A percentile compares a stretch with the other conserved stretches of the same genome.
Evolutionary conservation across 257 asterid genomes (phyloP).

Genomic region (Forsythia suspensa): DNA sequence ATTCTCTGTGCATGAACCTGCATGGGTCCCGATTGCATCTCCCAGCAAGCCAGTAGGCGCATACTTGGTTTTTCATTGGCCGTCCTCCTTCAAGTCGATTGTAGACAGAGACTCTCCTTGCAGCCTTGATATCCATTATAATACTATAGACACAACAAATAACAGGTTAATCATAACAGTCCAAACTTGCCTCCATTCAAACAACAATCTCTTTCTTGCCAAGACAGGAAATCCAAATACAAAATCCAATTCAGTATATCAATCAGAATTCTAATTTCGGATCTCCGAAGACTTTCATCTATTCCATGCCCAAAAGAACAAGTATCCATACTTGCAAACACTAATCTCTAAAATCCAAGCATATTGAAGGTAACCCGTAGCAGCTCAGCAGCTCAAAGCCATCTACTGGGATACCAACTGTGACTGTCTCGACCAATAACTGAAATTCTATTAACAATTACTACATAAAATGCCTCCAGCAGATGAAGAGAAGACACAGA

Average conservation of each 20-base stretch:
- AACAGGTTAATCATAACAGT: constrained; percentile 17
- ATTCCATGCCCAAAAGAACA: not conserved
- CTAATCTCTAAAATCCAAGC: not conserved
- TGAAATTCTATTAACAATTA: not conserved
- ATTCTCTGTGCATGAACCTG: constrained; percentile 37
- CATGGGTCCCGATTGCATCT: constrained; percentile 59
- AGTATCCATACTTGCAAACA: not conserved
- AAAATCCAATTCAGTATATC: not conserved
- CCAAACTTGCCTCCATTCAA: constrained; percentile 14
- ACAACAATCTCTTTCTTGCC: constrained; percentile 11
- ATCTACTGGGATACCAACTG: not conserved
- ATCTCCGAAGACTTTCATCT: not conserved
- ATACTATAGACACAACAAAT: constrained; percentile 22
- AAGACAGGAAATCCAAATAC: not conserved
- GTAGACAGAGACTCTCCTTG: constrained; percentile 18
- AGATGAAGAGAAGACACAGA: not conserved
- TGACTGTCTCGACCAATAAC: not conserved
- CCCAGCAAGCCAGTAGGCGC: constrained; percentile 57
- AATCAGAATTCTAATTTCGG: not conserved
- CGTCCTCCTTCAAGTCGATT: constrained; percentile 23
- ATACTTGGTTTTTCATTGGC: constrained; percentile 29
- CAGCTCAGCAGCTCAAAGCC: not conserved
- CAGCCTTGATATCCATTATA: constrained; percentile 34
- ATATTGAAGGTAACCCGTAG: not conserved
- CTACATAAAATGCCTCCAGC: not conserved